Percentiles rank a stretch among this genome's conserved stretches.
phyloP scores from a whole-genome alignment of 352 stramenopile genomes.

The Globisporangium splendens region DNA sequence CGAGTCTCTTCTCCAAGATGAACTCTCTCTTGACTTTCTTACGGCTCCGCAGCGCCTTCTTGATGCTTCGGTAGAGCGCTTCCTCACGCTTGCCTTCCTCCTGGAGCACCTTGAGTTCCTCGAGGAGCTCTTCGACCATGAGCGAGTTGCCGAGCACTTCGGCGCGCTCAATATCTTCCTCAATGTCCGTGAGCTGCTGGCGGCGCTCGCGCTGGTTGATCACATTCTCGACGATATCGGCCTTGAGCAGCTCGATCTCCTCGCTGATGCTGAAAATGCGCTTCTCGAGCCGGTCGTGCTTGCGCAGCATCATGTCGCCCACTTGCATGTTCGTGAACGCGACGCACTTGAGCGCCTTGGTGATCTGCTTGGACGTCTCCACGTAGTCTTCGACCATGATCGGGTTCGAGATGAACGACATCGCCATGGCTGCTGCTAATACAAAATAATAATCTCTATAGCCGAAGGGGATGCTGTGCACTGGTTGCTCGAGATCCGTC shows the following conservation, averaged over 20 bases:
- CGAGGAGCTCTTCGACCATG: slow-evolving; percentile 42
- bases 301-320: slow-evolving; percentile 48
- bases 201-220: slow-evolving; percentile 40
- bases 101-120: slow-evolving; percentile 44
- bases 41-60: slow-evolving; percentile 35
- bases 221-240: slow-evolving; percentile 51
- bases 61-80: slow-evolving; percentile 40
- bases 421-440: slow-evolving; percentile 16
- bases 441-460: no score
- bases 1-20: slow-evolving; percentile 23
- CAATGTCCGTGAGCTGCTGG: slow-evolving; percentile 41
- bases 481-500: slow-evolving; percentile 1
- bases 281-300: slow-evolving; percentile 40
- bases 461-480: neutral
- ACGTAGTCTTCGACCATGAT: slow-evolving; percentile 25
- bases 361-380: slow-evolving; percentile 55
- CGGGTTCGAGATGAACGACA: slow-evolving; percentile 29
- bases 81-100: slow-evolving; percentile 45
- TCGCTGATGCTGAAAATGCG: slow-evolving; percentile 37
- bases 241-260: slow-evolving; percentile 51
- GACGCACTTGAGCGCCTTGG: slow-evolving; percentile 64
- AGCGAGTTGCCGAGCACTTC: slow-evolving; percentile 47
- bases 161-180: slow-evolving; percentile 50
- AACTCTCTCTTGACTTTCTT: slow-evolving; percentile 34
- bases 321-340: slow-evolving; percentile 60